Evolutionary conservation across 371 early-diverging fungal species (phyloP), one percentile per base, ranked within the genome.

Genomic region (Mortierella sp.): DNA sequence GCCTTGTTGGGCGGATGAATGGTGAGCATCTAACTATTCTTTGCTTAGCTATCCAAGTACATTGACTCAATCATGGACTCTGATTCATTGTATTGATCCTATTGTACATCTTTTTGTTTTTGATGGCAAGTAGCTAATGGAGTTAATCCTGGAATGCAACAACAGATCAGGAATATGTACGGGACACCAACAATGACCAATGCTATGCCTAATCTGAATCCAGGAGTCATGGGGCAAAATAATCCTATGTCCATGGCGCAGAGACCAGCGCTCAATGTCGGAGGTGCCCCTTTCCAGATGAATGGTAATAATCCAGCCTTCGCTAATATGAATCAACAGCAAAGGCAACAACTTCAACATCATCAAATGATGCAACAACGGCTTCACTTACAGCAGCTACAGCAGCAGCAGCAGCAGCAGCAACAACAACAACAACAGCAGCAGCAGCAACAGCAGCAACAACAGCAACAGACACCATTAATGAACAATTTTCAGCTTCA

Each of bases 141-240:
- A 40, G 75, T 68, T 28, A 56, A 71, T 58, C 61, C 65, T 22
- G 80, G 71, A 35, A 74, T 74, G 70, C 80, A n/a, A n/a, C n/a
- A n/a, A n/a, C n/a, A 70, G 71, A 70, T 70, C 70, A 74, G 80
- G 75, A 80, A 74, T 55, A 72, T 78, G 65, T 78, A 78, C 54
- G 73, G 80, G 47, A 74, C 74, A 45, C 80, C 80, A 42, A 70
- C 74, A 12, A 70, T 80, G 70, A 51, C 70, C 12, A 80, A 78
- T 35, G 70, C 73, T 22, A 76, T 76, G 64, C 71, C 76, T 31
- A 78, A 78, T 65, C 37, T 77, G 43, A 69, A 68, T 35, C 71
- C 71, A 61, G 70, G 75, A 47, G 58, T 63, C 54, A 58, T 68
- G 47, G 75, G 56, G 54, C 77, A 68, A 51, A 70, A 75, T 29